Base-by-base conservation (phyloP, 345 rosid genomes). In the Euphorbia tirucalli region DNA sequence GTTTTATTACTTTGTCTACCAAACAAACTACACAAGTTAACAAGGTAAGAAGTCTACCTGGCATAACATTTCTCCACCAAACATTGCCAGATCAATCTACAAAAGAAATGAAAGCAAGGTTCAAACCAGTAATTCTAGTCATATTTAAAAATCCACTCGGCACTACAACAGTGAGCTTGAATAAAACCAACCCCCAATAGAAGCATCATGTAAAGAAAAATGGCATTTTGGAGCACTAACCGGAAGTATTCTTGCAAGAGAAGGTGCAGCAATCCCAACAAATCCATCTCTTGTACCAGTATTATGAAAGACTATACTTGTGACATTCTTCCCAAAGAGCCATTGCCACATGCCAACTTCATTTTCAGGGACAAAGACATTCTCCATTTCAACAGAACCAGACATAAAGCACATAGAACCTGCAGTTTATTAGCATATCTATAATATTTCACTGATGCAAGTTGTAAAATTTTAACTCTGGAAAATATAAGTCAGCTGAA, bases 351-450 rank as follows among this genome's bases (percentile, higher is more conserved):
- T 74, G 37, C 97, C 98, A 24, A 83, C 90, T 84, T 96, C 95
- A 70, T 89, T 90, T 82, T 96, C 98, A 72, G 98, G 97, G 14
- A 91, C 75, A 70, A 80, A 93, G 5, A 88, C 81, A 75, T 96
- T 93, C 70, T 91, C 98, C 97, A 88, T 90, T 87, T 92, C 97
- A 70, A 87, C 65, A 10, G 93, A 88, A 15, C 97, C 97, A 75
- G 98, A 94, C 97, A 89, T 89, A 82, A 92, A 94, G 85, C 97
- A 94, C 93, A 94, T 87, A 21, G 97, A 85, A 74, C 97, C 98
- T 94, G 66, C 77, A 80, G 35, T 69, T 57, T 54, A 56, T 43
- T 55, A 48, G 61, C 49, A 4, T 22, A 32, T 78, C 9, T n/a
- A n/a, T n/a, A n/a, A n/a, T n/a, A n/a, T n/a, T n/a, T n/a, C n/a